Conservation (phyloP, 495 filamentous ascomycete species). For the Xylaria acuta region DNA sequence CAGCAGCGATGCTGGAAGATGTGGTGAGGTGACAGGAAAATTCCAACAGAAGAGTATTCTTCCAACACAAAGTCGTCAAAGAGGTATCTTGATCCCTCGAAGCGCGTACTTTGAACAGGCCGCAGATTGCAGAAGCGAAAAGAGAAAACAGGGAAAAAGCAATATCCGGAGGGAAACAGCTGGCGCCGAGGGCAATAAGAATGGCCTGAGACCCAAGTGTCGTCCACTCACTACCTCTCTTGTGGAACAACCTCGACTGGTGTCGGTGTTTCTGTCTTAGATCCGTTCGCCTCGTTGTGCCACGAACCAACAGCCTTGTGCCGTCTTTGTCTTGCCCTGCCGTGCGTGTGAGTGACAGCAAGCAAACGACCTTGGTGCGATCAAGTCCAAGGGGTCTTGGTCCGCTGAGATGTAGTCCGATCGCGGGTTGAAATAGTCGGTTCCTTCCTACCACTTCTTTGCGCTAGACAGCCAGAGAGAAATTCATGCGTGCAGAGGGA, state of each 20-base stretch:
- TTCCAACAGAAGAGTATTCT: slow-evolving; percentile 1
- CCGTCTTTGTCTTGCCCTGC: slow-evolving; percentile 2
- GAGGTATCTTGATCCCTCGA: neutral
- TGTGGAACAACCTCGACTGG: slow-evolving; percentile 15
- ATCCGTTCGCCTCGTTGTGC: slow-evolving; percentile 14
- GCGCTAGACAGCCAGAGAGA: slow-evolving; percentile 9
- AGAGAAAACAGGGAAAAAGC: neutral
- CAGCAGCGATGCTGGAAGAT: neutral
- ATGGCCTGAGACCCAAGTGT: neutral
- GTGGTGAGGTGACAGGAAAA: neutral
- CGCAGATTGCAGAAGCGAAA: slow-evolving; percentile 7
- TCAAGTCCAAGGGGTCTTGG: neutral
- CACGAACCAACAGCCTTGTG: slow-evolving; percentile 25
- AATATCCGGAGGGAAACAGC: neutral
- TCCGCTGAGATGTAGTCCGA: neutral
- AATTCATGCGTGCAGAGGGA: slow-evolving; percentile 9
- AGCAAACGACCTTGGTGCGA: slow-evolving; percentile 14
- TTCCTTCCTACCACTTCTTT: slow-evolving; percentile 6
- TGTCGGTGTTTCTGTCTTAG: slow-evolving; percentile 2
- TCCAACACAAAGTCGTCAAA: slow-evolving; percentile 4
- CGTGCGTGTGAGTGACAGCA: neutral
- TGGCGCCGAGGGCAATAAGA: neutral
- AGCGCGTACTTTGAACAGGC: slow-evolving; percentile 17
- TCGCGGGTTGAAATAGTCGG: slow-evolving; percentile 8
- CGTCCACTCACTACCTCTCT: neutral